Base-by-base conservation (phyloP, 2,329 filamentous ascomycete genomes). In the Epichloe sp. region DNA sequence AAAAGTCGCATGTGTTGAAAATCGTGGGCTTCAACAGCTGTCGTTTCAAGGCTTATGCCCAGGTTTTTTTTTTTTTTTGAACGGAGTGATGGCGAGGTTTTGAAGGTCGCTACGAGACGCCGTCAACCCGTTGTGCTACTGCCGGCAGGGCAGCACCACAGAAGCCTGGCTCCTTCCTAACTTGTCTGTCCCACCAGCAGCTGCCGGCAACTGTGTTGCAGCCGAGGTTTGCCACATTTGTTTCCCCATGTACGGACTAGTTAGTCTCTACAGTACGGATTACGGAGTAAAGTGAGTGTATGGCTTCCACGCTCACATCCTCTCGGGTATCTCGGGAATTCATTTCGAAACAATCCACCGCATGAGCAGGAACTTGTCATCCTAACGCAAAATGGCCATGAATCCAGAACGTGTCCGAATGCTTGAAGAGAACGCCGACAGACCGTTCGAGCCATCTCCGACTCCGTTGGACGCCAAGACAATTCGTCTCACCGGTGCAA, bases 371-470 rank as follows among this genome's bases (percentile, higher is more conserved):
- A 8, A 36, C 19, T 6, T 10, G 11, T n/a, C 26, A 12, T 11
- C 6, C n/a, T 11, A 3, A 4, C 21, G 6, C 21, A 21, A 19
- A n/a, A 49, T 49, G 35, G 37, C 17, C 2, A 60, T 63, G 57
- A 63, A 64, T 44, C 63, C 62, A 34, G 59, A 62, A 51, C 59
- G 62, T 14, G 56, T 45, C 6, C 49, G 46, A 43, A 61, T 62
- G 60, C 55, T 63, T 36, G 40, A 52, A 10, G 47, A 56, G 10
- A 55, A 47, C 41, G 55, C 55, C 12, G 46, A 37, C 21, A 31
- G 46, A 37, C 42, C 35, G 14, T 19, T 44, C 26, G 49, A 48
- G 49, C 26, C 37, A 12, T 17, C 21, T 5, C 48, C 48, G 12
- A 11, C 34, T 7, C 48, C 43, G 3, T n/a, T 35, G 14, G 21